Evolutionary conservation across 768 basidiomycete species (phyloP).

Genomic region (Mycena epipterygia): DNA sequence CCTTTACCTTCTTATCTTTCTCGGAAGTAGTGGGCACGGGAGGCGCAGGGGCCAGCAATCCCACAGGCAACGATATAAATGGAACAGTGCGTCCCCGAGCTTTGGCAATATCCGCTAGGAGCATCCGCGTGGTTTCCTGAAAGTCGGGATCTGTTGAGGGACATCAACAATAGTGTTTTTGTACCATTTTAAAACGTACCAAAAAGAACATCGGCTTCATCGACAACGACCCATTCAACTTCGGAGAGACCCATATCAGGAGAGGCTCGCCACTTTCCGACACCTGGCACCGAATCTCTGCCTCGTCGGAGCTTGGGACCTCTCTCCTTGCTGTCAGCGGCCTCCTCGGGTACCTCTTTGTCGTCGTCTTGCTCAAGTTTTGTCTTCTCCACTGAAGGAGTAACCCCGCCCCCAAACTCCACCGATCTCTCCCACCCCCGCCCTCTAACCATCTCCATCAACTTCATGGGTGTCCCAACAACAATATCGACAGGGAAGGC

Average conservation of each 20-base stretch:
- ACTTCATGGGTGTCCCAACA: slow-evolving; percentile 76
- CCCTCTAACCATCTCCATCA: slow-evolving; percentile 73
- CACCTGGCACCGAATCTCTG: slow-evolving; percentile 51
- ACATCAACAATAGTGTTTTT: not conserved
- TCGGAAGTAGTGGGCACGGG: slow-evolving; percentile 28
- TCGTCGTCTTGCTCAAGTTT: slow-evolving; percentile 61
- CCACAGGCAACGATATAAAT: slow-evolving; percentile 41
- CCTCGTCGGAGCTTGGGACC: slow-evolving; percentile 49
- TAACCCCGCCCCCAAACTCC: slow-evolving; percentile 63
- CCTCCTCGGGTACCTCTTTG: slow-evolving; percentile 47
- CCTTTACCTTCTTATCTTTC: slow-evolving; percentile 25
- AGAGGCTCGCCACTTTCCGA: slow-evolving; percentile 57
- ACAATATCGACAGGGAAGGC: slow-evolving; percentile 64
- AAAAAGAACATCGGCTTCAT: slow-evolving; percentile 93
- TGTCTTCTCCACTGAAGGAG: slow-evolving; percentile 71
- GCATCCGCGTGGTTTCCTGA: slow-evolving; percentile 74
- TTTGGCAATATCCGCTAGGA: slow-evolving; percentile 78
- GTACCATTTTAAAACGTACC: slow-evolving; percentile 62
- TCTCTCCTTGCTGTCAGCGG: slow-evolving; percentile 43
- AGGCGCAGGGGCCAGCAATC: slow-evolving; percentile 38
- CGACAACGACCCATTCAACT: slow-evolving; percentile 91
- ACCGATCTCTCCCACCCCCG: slow-evolving; percentile 63
- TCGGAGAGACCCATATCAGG: slow-evolving; percentile 74
- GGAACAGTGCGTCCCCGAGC: slow-evolving; percentile 68
- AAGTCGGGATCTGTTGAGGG: slow-evolving; percentile 80